Base-by-base conservation (phyloP, 1,139 yeast species). In the Yamadazyma songkhlaensis region DNA sequence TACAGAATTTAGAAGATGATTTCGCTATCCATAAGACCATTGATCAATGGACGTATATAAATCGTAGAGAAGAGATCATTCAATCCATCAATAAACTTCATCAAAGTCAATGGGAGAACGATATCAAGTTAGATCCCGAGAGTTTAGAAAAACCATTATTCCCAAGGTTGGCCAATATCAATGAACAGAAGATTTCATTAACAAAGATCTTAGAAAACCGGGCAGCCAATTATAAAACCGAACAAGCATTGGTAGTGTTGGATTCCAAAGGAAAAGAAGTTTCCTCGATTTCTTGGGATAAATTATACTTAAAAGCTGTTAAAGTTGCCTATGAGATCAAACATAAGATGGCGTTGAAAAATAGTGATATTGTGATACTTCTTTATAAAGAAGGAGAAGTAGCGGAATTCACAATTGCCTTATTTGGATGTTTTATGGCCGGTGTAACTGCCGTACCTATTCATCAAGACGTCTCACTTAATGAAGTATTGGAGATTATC, bases 391-490 rank as follows among this genome's bases (percentile, higher is more conserved):
- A 84, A 44, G 77, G 77, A 24, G 98, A 94, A 57, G 81, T 88
- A 1, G 73, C 85, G 12, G 97, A 92, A 48, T 90, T 90, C 55
- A 78, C 86, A 0, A 78, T 86, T 1, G 95, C 97, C 0, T 60
- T 94, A 12, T 75, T 88, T 55, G 98, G 97, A 3, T 90, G 97
- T 55, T 88, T 92, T 51, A 67, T 92, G 46, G 95, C 97, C 0
- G 96, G 96, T 1, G 86, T 88, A 28, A 90, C 94, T 1, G 97
- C 97, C 0, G 94, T 94, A 9, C 98, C 98, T 0, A 79, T 89
- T 31, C 85, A 86, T 37, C 84, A 89, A 36, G 84, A 84, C 37
- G 79, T 84, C 31, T 73, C 79, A 17, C 53, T 81, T 29, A 67
- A 67, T 37, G 96, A 88, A 48, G 80, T 87, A 37, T 70, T 81